Base-by-base conservation (phyloP, 2,329 filamentous ascomycete species). In the Cytospora piceicola region DNA sequence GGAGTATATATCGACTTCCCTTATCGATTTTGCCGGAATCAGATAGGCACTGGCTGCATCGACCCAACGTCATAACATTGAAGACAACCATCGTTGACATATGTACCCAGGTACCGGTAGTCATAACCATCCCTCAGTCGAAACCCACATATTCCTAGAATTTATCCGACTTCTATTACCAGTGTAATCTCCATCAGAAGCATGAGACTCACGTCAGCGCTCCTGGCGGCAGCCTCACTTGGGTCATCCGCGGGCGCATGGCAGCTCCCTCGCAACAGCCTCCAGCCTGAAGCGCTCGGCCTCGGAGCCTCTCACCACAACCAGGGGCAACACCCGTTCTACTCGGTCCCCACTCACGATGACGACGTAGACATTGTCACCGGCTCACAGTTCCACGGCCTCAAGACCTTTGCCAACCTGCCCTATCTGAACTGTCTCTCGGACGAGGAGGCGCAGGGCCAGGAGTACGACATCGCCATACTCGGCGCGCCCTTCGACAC, bases 371-470 rank as follows among this genome's bases (percentile, higher is more conserved):
- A 82, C 58, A 78, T 82, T 27, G 67, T 76, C 9, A 77, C 73
- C 17, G 78, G 76, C 17, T 81, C 78, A 61, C 78, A 80, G 65
- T 79, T 81, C 70, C 73, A 75, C 46, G 89, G 90, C 49, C 84
- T 92, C 60, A 84, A 83, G 58, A 89, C 85, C 56, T 90, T 88
- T 72, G 87, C 84, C 27, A 86, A 88, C 72, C 75, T 89, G 58
- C 82, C 83, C 61, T 83, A 88, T 66, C 79, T 85, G 52, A 87
- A 86, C 70, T 89, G 87, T 71, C 78, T 90, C 22, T 80, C 83
- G n/a, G 79, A 83, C 60, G 82, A 49, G 42, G 75, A 75, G 42
- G 79, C 80, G 51, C 76, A 75, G 46, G 67, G 73, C 15, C 73
- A 72, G 14, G 73, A 68, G 52, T 89, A 87, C 70, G 87, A 90